A percentile compares a stretch with the other conserved stretches of the same genome.
phyloP scores from a whole-genome alignment of 768 basidiomycete genomes.

The Termitomyces sp. region DNA sequence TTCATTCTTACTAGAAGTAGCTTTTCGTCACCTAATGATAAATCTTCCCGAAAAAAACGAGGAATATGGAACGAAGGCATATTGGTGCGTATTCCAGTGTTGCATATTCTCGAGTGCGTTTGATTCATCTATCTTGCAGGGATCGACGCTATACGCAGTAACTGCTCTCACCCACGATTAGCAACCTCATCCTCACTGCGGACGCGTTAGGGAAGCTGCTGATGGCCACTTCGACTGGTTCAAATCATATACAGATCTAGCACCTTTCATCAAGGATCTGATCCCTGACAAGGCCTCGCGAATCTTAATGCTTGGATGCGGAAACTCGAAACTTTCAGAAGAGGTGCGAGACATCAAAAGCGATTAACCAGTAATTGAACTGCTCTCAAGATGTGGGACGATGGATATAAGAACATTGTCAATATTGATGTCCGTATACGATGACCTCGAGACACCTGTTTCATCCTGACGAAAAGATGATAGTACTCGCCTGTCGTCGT shows the following conservation, averaged over 20 bases:
- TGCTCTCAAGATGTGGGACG: constrained; percentile 70
- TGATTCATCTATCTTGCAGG: constrained; percentile 34
- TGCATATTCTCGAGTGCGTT: background rate
- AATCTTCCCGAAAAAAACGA: constrained; percentile 57
- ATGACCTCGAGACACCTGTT: background rate
- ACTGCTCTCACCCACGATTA: constrained; percentile 16
- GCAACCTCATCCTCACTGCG: background rate
- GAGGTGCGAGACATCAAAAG: constrained; percentile 42
- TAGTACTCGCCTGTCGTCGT: constrained; percentile 77
- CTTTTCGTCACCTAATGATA: constrained; percentile 1
- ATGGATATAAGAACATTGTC: constrained; percentile 75
- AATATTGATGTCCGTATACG: constrained; percentile 61
- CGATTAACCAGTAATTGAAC: background rate
- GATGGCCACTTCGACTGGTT: constrained; percentile 82
- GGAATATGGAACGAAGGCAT: constrained; percentile 61
- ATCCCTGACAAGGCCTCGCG: constrained; percentile 56
- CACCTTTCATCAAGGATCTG: constrained; percentile 50
- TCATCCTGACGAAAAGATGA: background rate
- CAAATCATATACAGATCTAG: constrained; percentile 74
- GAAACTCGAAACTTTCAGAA: constrained; percentile 77
- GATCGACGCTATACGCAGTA: constrained; percentile 66
- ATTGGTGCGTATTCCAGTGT: constrained; percentile 44
- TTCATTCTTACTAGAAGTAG: background rate
- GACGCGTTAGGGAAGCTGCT: constrained; percentile 43
- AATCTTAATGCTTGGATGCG: constrained; percentile 81